phyloP scores from a whole-genome alignment of 106 monocot species.

The Dioscorea zingiberensis region DNA sequence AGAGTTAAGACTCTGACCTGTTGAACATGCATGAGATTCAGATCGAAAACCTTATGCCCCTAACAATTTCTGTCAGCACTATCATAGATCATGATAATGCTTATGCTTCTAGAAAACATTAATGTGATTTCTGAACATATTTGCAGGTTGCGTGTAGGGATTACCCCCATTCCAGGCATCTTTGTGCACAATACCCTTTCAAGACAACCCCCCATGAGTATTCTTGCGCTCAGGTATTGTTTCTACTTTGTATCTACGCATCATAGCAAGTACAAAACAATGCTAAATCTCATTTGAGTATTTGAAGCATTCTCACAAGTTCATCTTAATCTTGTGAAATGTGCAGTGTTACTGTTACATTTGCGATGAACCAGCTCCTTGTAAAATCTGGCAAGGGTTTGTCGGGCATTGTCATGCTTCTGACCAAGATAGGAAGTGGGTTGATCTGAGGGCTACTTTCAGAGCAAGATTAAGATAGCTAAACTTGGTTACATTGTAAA shows the following conservation, averaged over 20 bases:
- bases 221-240: slow-evolving; percentile 34
- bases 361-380: slow-evolving; percentile 21
- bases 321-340: too few species aligned
- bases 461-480: too few species aligned
- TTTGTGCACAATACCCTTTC: slow-evolving; percentile 43
- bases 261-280: too few species aligned
- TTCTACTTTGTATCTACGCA: too few species aligned
- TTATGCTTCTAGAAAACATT: too few species aligned
- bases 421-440: neutral
- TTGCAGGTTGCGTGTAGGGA: slow-evolving; percentile 39
- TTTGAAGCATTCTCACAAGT: too few species aligned
- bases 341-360: slow-evolving; percentile 35
- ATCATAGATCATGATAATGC: too few species aligned
- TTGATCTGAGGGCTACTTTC: too few species aligned
- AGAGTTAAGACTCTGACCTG: slow-evolving; percentile 1
- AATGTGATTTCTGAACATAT: too few species aligned
- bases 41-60: too few species aligned
- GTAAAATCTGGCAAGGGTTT: slow-evolving; percentile 16
- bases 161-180: slow-evolving; percentile 54
- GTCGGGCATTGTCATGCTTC: slow-evolving; percentile 26
- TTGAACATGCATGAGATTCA: slow-evolving; percentile 1
- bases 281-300: too few species aligned
- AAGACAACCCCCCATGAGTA: slow-evolving; percentile 31
- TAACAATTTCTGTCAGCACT: neutral
- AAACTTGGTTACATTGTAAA: too few species aligned